These are phyloP conservation scores for Strobilomyces dryophilus DNA, from an alignment of 768 basidiomycete species.

Conservation along the genomic window DNA sequence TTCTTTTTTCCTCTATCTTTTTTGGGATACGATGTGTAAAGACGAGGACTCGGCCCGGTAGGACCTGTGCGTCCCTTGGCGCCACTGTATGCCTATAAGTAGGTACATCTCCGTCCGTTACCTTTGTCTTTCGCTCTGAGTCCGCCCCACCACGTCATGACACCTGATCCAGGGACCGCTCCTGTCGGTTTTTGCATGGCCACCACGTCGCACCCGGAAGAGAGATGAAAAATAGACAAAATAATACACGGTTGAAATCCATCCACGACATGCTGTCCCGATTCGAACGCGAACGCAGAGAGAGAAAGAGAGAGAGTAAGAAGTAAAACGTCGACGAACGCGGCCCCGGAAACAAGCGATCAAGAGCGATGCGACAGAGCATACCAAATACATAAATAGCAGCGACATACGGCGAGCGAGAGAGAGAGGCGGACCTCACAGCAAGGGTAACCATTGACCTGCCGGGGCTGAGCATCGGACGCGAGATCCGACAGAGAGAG, in stretches of 20 bases:
- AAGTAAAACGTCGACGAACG: background rate
- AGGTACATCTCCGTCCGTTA: background rate
- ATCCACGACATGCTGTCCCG: slow-evolving; percentile 1
- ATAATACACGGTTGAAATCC: background rate
- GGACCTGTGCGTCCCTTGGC: background rate
- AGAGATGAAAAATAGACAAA: background rate
- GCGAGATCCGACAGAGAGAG: background rate
- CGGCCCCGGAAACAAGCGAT: background rate
- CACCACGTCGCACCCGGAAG: background rate
- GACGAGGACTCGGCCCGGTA: background rate
- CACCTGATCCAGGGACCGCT: background rate
- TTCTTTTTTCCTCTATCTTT: background rate
- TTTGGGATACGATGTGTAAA: background rate
- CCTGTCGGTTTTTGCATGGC: background rate
- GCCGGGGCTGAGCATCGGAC: background rate
- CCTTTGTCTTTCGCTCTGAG: background rate
- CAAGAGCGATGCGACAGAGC: slow-evolving; percentile 1
- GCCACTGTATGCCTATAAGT: background rate
- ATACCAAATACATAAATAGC: slow-evolving; percentile 5
- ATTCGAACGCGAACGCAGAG: background rate
- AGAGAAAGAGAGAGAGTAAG: background rate
- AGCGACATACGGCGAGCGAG: slow-evolving; percentile 5
- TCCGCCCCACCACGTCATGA: background rate
- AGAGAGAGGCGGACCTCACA: slow-evolving; percentile 37
- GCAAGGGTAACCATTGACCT: slow-evolving; percentile 87